Evolutionary conservation across 2,329 filamentous ascomycete genomes (phyloP).

Genomic region (Dothidotthia symphoricarpi): DNA sequence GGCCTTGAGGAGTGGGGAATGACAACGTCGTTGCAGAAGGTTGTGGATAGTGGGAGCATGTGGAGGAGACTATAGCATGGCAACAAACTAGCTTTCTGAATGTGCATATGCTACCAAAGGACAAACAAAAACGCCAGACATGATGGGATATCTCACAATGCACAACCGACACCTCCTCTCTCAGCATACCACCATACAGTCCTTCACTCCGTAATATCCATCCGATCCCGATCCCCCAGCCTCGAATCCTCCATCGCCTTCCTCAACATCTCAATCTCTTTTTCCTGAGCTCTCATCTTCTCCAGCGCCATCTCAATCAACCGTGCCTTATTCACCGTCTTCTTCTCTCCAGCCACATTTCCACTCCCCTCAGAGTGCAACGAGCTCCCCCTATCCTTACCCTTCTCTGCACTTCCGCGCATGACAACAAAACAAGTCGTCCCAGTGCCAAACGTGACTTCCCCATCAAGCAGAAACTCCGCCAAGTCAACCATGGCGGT

Average conservation of each 20-base stretch:
- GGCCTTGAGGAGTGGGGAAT: too few relatives aligned
- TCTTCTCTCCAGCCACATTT: conserved; percentile 19
- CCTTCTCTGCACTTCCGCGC: conserved; percentile 10
- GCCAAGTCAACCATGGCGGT: conserved; percentile 33
- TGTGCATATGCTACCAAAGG: background rate
- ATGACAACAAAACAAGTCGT: conserved; percentile 34
- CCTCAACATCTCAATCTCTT: conserved; percentile 28
- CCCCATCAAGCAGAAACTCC: conserved; percentile 30
- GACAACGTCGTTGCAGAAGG: background rate
- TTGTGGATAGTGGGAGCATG: background rate
- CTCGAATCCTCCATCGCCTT: conserved; percentile 25
- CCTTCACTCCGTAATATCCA: conserved; percentile 24
- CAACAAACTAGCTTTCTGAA: too few relatives aligned
- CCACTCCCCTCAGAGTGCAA: conserved; percentile 10
- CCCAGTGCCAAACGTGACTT: conserved; percentile 32
- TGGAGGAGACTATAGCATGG: background rate
- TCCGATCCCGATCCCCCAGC: conserved; percentile 18
- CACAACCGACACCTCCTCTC: conserved; percentile 1
- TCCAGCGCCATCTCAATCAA: conserved; percentile 34
- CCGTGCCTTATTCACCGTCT: conserved; percentile 32
- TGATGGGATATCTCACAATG: conserved; percentile 15
- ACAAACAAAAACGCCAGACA: conserved; percentile 2
- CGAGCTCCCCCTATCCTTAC: conserved; percentile 8
- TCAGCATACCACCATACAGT: background rate
- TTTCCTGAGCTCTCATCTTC: conserved; percentile 32